These are phyloP conservation scores for Heliosperma pusillum DNA, from an alignment of 148 eudicot species.

Conservation along the genomic window DNA sequence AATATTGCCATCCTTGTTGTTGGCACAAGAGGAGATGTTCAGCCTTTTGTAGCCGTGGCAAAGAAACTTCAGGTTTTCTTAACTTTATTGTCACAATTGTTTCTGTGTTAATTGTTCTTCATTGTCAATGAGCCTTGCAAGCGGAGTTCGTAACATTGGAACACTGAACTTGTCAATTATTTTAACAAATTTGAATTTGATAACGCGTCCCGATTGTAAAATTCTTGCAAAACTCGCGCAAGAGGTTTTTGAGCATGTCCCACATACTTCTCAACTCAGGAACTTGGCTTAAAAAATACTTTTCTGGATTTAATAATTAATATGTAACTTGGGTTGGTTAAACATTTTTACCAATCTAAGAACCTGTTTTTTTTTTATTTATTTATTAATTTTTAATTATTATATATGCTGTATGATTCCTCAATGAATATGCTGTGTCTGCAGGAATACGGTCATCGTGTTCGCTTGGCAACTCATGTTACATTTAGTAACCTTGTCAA, in stretches of 20 bases:
- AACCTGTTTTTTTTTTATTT: background rate
- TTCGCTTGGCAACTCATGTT: slow-evolving; percentile 87
- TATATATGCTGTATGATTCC: background rate
- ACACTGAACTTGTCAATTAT: no score
- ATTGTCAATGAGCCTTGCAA: background rate
- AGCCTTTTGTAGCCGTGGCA: slow-evolving; percentile 82
- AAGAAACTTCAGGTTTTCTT: slow-evolving; percentile 68
- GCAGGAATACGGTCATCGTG: slow-evolving; percentile 93
- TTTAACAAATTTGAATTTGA: no score
- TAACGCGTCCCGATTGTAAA: no score
- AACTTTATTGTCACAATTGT: background rate
- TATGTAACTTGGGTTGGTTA: background rate
- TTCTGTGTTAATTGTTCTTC: background rate
- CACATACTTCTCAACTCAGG: no score
- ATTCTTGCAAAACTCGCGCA: no score
- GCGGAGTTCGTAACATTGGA: no score
- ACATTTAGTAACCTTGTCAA: slow-evolving; percentile 71
- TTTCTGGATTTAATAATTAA: no score
- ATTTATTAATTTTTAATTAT: no score
- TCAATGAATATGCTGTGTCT: slow-evolving; percentile 4
- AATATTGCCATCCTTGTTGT: slow-evolving; percentile 78
- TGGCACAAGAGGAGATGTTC: slow-evolving; percentile 98
- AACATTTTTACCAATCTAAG: background rate
- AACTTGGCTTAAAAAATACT: no score
- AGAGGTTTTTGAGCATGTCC: no score